These are phyloP conservation scores for Fusarium oxysporum DNA, from an alignment of 2,329 filamentous ascomycete species.

Conservation along the genomic window DNA sequence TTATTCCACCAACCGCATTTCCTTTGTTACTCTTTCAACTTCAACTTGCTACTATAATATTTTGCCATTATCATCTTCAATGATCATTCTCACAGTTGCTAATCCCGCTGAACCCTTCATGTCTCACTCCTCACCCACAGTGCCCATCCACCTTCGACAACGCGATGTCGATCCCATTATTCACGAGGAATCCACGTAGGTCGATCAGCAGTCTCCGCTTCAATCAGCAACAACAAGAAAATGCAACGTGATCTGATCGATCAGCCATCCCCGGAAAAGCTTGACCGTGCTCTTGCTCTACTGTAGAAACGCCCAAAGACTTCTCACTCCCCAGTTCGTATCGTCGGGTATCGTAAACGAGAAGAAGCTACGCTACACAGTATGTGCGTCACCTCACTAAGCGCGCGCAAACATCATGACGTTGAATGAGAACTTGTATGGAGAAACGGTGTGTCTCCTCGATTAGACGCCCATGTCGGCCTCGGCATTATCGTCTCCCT, in stretches of 20 bases:
- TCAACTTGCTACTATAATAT: not conserved
- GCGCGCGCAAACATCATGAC: slow-evolving; percentile 34
- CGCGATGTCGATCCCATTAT: slow-evolving; percentile 28
- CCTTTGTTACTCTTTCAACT: not conserved
- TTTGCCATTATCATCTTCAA: not conserved
- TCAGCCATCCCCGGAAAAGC: slow-evolving; percentile 33
- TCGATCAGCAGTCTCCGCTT: slow-evolving; percentile 29
- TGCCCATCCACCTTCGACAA: slow-evolving; percentile 1
- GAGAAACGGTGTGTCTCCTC: not conserved
- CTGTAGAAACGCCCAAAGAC: slow-evolving; percentile 20
- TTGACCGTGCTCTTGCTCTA: slow-evolving; percentile 29
- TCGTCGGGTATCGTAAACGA: slow-evolving; percentile 8
- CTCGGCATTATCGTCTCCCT: slow-evolving; percentile 17
- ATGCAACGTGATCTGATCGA: slow-evolving; percentile 42
- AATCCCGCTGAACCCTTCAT: slow-evolving; percentile 6
- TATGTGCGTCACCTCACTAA: slow-evolving; percentile 25
- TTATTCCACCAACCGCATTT: slow-evolving; percentile 10
- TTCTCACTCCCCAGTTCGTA: slow-evolving; percentile 10
- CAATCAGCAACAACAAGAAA: slow-evolving; percentile 13
- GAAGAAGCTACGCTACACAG: not conserved
- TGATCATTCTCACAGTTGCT: not conserved
- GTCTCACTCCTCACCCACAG: slow-evolving; percentile 14
- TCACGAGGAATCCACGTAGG: slow-evolving; percentile 17
- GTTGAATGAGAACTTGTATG: slow-evolving; percentile 1
- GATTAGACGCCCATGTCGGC: slow-evolving; percentile 4